Conservation (phyloP, 106 monocot genomes). For the Platanthera zijinensis region DNA sequence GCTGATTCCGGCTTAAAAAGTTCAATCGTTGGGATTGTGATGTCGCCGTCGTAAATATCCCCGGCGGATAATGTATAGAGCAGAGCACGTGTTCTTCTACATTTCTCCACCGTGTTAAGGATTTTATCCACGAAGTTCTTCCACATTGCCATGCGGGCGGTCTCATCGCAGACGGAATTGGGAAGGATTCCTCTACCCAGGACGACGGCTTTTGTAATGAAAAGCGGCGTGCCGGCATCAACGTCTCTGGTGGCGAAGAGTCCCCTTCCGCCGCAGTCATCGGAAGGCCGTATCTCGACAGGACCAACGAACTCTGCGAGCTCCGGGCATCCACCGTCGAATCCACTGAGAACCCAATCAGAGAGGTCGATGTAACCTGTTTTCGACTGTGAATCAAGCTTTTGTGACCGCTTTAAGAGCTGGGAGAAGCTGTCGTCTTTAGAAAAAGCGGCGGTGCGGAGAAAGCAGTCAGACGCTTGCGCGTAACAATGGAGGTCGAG, state of each 20-base stretch:
- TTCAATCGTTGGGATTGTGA: conserved; percentile 43
- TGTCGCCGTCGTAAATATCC: conserved; percentile 15
- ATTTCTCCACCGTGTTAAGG: conserved; percentile 35
- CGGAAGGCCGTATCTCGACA: conserved; percentile 54
- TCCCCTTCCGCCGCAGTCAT: conserved; percentile 42
- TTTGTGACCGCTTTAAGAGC: conserved; percentile 36
- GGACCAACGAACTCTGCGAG: conserved; percentile 76
- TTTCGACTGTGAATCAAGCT: conserved; percentile 52
- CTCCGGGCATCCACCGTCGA: conserved; percentile 50
- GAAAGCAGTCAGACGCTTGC: conserved; percentile 45
- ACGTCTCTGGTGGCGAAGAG: conserved; percentile 57
- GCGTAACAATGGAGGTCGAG: conserved; percentile 58
- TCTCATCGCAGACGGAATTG: conserved; percentile 7
- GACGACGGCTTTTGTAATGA: conserved; percentile 62
- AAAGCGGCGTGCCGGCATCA: conserved; percentile 57
- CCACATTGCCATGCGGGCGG: conserved; percentile 73
- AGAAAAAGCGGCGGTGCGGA: conserved; percentile 13
- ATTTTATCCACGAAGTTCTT: conserved; percentile 75
- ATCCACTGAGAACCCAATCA: conserved; percentile 58
- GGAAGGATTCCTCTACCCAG: conserved; percentile 61
- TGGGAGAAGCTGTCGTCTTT: conserved; percentile 10
- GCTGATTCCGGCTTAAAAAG: conserved; percentile 35
- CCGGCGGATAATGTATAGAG: conserved; percentile 59
- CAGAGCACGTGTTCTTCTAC: conserved; percentile 27
- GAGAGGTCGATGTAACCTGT: conserved; percentile 68